These are phyloP conservation scores for Venturia nashicola DNA, from an alignment of 2,329 filamentous ascomycete genomes.

Conservation along the genomic window DNA sequence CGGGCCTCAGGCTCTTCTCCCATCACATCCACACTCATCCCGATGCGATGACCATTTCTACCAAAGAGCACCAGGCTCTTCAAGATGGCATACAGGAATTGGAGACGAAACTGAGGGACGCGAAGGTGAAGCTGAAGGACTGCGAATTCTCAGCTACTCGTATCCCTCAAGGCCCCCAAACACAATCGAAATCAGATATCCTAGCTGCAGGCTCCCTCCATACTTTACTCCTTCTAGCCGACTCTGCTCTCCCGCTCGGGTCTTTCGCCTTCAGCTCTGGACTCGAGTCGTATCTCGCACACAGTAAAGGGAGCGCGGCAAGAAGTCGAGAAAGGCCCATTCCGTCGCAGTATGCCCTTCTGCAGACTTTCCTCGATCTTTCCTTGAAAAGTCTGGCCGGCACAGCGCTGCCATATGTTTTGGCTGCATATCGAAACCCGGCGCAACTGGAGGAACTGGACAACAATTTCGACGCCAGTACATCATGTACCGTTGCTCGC, in stretches of 20 bases:
- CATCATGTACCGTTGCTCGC: slow-evolving; percentile 67
- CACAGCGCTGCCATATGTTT: slow-evolving; percentile 62
- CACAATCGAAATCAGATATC: slow-evolving; percentile 11
- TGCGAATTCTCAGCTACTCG: not conserved
- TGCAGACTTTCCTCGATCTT: slow-evolving; percentile 51
- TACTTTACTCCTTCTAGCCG: slow-evolving; percentile 63
- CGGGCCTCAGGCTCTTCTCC: no score
- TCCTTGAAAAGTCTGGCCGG: slow-evolving; percentile 60
- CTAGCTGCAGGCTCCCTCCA: slow-evolving; percentile 33
- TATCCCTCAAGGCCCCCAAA: not conserved
- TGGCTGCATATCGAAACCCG: slow-evolving; percentile 52
- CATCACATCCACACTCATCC: no score
- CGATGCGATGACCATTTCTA: not conserved
- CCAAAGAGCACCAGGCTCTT: slow-evolving; percentile 16
- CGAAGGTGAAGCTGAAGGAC: slow-evolving; percentile 33
- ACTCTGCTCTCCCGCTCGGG: slow-evolving; percentile 70
- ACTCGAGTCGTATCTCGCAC: slow-evolving; percentile 70
- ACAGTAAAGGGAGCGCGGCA: slow-evolving; percentile 28
- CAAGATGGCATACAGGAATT: slow-evolving; percentile 46
- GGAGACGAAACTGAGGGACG: slow-evolving; percentile 37
- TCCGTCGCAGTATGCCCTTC: slow-evolving; percentile 12
- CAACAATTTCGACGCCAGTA: slow-evolving; percentile 63
- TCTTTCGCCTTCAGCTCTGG: slow-evolving; percentile 82
- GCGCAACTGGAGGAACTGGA: slow-evolving; percentile 45
- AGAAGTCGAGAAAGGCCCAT: slow-evolving; percentile 20